Percentiles rank a stretch among this genome's conserved stretches.
These are phyloP conservation scores for Pythium myriotylum DNA, from an alignment of 352 stramenopile genomes.

Conservation along the genomic window DNA sequence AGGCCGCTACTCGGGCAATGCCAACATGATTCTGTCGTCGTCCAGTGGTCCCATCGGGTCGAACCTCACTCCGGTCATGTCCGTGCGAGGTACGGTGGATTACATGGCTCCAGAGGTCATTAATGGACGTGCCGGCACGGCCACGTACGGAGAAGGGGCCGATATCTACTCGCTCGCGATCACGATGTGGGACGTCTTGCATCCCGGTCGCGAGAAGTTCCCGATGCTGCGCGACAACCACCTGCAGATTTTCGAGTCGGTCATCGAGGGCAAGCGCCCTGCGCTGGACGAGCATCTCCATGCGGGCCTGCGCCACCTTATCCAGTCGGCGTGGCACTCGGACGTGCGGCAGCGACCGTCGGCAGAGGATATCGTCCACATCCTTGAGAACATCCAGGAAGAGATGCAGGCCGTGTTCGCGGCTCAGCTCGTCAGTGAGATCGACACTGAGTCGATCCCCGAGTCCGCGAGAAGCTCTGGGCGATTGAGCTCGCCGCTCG, in stretches of 20 bases:
- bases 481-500: background rate
- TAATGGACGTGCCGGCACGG: slow-evolving; percentile 51
- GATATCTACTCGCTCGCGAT: slow-evolving; percentile 79
- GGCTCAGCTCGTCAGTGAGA: slow-evolving; percentile 16
- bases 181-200: slow-evolving; percentile 76
- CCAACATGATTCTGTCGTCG: background rate
- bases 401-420: slow-evolving; percentile 27
- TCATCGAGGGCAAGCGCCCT: slow-evolving; percentile 48
- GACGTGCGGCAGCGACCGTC: slow-evolving; percentile 26
- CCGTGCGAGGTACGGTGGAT: slow-evolving; percentile 52
- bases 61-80: background rate
- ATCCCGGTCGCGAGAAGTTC: slow-evolving; percentile 57
- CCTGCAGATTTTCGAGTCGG: slow-evolving; percentile 49
- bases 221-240: slow-evolving; percentile 42
- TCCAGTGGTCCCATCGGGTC: slow-evolving; percentile 1
- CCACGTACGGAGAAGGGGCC: slow-evolving; percentile 66
- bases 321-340: slow-evolving; percentile 33
- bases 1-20: slow-evolving; percentile 13
- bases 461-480: background rate
- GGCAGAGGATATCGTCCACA: slow-evolving; percentile 28
- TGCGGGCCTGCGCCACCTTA: slow-evolving; percentile 26
- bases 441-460: slow-evolving; percentile 6
- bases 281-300: slow-evolving; percentile 26
- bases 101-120: slow-evolving; percentile 88
- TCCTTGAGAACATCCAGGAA: slow-evolving; percentile 31